Conservation (phyloP, 345 rosid species). For the Camelina sativa region DNA sequence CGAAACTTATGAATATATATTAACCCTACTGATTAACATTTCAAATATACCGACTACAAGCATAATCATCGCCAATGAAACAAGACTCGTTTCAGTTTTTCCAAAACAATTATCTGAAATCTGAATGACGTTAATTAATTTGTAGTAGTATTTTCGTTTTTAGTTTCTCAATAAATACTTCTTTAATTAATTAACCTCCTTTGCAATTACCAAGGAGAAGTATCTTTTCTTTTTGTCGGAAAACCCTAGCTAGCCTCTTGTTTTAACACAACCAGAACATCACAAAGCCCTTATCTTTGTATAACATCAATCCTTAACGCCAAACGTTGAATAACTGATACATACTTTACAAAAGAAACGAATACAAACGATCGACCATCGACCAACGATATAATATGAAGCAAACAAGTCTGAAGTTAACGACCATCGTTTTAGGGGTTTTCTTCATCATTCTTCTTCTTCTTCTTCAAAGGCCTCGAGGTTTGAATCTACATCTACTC, state of each 20-base stretch:
- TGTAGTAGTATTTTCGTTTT: background rate
- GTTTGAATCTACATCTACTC: constrained; percentile 29
- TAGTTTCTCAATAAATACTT: constrained; percentile 22
- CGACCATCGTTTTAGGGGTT: constrained; percentile 25
- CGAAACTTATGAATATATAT: background rate
- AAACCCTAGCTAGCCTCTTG: constrained; percentile 38
- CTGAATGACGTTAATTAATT: background rate
- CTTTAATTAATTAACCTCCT: background rate
- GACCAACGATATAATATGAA: constrained; percentile 13
- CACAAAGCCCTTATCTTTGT: background rate
- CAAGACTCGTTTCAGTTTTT: background rate
- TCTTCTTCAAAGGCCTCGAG: constrained; percentile 33
- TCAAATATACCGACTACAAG: background rate
- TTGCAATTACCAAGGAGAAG: constrained; percentile 40
- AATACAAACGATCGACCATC: background rate
- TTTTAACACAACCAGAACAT: constrained; percentile 2
- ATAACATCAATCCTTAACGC: background rate
- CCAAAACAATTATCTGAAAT: background rate
- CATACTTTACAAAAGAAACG: background rate
- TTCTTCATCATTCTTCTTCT: constrained; percentile 8
- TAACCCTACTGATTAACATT: background rate
- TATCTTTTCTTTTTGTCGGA: constrained; percentile 40
- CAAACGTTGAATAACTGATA: constrained; percentile 10
- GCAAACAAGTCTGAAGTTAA: constrained; percentile 1
- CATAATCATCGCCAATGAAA: constrained; percentile 6